phyloP scores from a whole-genome alignment of 2,329 filamentous ascomycete species.

The Talaromyces marneffei region DNA sequence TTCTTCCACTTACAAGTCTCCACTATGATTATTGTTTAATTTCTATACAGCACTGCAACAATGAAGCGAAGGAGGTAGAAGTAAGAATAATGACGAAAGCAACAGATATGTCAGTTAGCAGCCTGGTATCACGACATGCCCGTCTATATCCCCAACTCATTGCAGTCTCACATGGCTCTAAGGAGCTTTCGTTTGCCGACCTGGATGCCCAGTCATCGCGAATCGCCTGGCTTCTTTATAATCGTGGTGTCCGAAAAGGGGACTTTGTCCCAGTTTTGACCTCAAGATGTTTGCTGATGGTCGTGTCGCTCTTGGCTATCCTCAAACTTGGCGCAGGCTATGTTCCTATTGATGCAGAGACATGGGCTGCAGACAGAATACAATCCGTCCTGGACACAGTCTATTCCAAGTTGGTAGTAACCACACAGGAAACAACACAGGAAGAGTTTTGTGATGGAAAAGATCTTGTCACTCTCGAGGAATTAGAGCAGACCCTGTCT shows the following conservation, averaged over 20 bases:
- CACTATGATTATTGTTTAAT: too few relatives aligned
- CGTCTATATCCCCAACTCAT: too few relatives aligned
- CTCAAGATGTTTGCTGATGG: background rate
- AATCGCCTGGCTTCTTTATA: background rate
- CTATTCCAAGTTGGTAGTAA: background rate
- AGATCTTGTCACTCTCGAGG: too few relatives aligned
- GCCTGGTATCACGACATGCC: too few relatives aligned
- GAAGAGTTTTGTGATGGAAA: background rate
- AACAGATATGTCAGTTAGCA: too few relatives aligned
- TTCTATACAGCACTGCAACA: too few relatives aligned
- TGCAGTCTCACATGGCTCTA: too few relatives aligned
- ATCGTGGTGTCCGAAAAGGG: background rate
- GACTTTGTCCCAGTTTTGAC: background rate
- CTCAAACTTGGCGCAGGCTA: background rate
- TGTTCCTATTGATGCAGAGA: constrained; percentile 1
- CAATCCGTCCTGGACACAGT: background rate
- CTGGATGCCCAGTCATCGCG: too few relatives aligned
- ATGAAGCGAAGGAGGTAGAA: too few relatives aligned
- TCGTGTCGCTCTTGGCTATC: background rate
- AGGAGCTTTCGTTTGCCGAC: too few relatives aligned
- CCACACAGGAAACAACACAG: background rate
- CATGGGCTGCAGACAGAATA: background rate
- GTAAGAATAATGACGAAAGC: too few relatives aligned
- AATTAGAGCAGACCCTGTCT: background rate
- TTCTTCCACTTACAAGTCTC: too few relatives aligned